These are phyloP conservation scores for Paecilomyces formosus DNA, from an alignment of 2,329 filamentous ascomycete species.

Conservation along the genomic window DNA sequence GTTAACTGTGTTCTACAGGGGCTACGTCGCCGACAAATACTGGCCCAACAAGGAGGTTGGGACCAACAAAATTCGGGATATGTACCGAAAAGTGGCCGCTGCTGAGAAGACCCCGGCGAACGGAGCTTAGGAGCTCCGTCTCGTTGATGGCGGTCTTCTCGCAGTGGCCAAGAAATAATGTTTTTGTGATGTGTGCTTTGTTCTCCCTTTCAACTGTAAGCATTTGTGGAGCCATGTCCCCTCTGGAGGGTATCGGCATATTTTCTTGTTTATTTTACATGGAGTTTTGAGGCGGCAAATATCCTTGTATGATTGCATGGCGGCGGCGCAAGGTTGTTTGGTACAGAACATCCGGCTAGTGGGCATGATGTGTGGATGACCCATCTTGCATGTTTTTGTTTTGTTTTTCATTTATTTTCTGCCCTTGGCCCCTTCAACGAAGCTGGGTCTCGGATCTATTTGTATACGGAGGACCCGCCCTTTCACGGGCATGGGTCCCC, in stretches of 20 bases:
- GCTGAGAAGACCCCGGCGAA: constrained; percentile 18
- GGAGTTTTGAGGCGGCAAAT: neutral
- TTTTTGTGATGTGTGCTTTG: neutral
- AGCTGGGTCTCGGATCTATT: neutral
- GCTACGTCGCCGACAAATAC: constrained; percentile 37
- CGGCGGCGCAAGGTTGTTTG: constrained; percentile 2
- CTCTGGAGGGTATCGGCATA: neutral
- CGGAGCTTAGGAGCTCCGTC: constrained; percentile 14
- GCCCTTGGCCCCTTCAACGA: constrained; percentile 4
- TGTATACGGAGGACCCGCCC: neutral
- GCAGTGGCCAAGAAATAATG: constrained; percentile 1
- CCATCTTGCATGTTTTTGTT: constrained; percentile 9
- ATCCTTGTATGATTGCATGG: constrained; percentile 1
- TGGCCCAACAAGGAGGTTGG: constrained; percentile 40
- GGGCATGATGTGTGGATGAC: constrained; percentile 3
- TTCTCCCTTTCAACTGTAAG: neutral
- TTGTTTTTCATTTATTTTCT: constrained; percentile 1
- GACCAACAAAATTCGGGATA: constrained; percentile 27
- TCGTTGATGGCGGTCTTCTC: constrained; percentile 1
- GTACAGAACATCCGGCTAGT: neutral
- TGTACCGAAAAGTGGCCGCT: constrained; percentile 31
- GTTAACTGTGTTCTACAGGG: constrained; percentile 27
- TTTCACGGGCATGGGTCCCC: neutral
- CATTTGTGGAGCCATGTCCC: neutral
- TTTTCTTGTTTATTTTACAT: neutral